Conservation (phyloP, 1,284 basidiomycete species). For the Porogramme epimiltina region DNA sequence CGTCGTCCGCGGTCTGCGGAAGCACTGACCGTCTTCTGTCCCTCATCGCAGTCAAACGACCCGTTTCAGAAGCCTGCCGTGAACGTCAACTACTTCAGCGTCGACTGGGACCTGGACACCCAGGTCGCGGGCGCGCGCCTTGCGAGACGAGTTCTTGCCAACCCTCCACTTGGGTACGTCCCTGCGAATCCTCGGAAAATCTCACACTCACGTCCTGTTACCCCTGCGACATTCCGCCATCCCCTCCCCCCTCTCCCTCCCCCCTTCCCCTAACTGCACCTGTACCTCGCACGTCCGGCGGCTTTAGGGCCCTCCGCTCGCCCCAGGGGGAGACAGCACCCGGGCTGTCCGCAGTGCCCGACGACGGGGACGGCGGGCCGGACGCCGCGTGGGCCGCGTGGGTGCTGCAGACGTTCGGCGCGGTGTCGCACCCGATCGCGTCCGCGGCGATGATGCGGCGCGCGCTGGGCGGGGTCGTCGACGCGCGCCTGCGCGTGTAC, state of each 20-base stretch:
- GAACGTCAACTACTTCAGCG: slow-evolving; percentile 51
- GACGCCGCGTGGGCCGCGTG: slow-evolving; percentile 47
- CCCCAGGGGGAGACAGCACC: slow-evolving; percentile 41
- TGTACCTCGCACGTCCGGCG: slow-evolving; percentile 3
- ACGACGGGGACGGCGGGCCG: slow-evolving; percentile 42
- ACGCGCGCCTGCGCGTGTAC: slow-evolving; percentile 35
- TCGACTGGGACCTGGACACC: slow-evolving; percentile 48
- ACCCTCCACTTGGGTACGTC: slow-evolving; percentile 33
- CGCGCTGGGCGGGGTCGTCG: slow-evolving; percentile 52
- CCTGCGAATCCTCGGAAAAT: no score
- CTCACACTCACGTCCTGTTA: not conserved
- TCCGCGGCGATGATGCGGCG: slow-evolving; percentile 64
- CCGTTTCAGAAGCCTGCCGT: slow-evolving; percentile 48
- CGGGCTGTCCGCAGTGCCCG: slow-evolving; percentile 39
- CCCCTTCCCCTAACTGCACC: not conserved
- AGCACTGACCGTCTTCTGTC: not conserved
- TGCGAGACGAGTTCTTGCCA: slow-evolving; percentile 45
- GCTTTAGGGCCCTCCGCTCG: slow-evolving; percentile 3
- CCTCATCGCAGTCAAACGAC: slow-evolving; percentile 39
- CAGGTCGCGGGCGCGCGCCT: slow-evolving; percentile 51
- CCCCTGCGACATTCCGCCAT: not conserved
- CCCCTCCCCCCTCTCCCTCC: not conserved
- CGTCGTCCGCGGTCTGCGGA: not conserved
- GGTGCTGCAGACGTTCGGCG: slow-evolving; percentile 41
- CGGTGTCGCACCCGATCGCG: slow-evolving; percentile 60